Conservation (phyloP, 768 basidiomycete species). For the Mycena floridula region DNA sequence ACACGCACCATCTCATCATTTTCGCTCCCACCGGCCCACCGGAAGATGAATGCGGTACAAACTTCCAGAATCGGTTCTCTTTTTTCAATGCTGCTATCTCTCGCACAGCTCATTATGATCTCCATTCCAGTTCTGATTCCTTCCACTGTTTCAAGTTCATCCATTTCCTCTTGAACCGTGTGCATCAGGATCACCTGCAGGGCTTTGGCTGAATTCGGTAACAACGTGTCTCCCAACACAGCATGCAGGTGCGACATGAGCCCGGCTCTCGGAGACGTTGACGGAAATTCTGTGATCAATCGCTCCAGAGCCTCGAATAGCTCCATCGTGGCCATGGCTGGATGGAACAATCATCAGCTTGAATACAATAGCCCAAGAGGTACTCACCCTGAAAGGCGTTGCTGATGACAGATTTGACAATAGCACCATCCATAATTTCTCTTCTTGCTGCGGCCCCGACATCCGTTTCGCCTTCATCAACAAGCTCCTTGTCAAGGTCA, state of each 20-base stretch:
- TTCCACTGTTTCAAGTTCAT: constrained; percentile 31
- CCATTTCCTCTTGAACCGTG: constrained; percentile 21
- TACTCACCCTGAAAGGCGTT: constrained; percentile 66
- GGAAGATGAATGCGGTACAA: too few species aligned
- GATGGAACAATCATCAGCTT: neutral
- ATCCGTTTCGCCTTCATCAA: constrained; percentile 37
- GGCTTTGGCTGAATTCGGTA: constrained; percentile 29
- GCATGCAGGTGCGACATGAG: constrained; percentile 25
- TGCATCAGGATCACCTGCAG: constrained; percentile 29
- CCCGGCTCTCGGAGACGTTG: too few species aligned
- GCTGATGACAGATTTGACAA: constrained; percentile 70
- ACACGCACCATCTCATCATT: too few species aligned
- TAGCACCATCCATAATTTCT: constrained; percentile 72
- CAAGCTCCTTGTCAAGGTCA: constrained; percentile 37
- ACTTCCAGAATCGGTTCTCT: too few species aligned
- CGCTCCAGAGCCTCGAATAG: constrained; percentile 33
- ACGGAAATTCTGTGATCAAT: constrained; percentile 32
- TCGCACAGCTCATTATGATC: constrained; percentile 19
- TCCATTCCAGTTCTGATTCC: constrained; percentile 32
- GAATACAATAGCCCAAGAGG: neutral
- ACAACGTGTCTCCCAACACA: constrained; percentile 29
- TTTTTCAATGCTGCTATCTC: neutral
- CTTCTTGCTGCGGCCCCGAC: constrained; percentile 46
- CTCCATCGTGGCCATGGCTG: constrained; percentile 36
- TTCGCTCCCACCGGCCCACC: too few species aligned